Conservation (phyloP, 2,329 filamentous ascomycete species). For the Paraconiothyrium brasiliense region DNA sequence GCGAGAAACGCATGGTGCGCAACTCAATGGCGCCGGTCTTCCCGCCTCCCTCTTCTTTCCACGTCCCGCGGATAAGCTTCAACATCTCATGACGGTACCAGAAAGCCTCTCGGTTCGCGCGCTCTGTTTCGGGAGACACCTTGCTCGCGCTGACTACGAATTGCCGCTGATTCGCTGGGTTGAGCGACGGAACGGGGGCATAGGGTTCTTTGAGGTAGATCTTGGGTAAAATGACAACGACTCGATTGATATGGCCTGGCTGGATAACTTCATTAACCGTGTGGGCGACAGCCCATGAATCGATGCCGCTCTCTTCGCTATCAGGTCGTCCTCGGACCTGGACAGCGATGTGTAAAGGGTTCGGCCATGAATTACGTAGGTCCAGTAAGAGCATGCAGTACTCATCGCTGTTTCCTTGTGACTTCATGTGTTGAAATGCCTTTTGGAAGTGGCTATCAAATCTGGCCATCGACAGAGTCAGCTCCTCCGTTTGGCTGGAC, state of each 20-base stretch:
- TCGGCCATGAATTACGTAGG: conserved; percentile 89
- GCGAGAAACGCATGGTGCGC: conserved; percentile 75
- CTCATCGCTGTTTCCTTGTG: conserved; percentile 60
- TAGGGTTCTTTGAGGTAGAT: conserved; percentile 81
- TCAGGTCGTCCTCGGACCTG: conserved; percentile 49
- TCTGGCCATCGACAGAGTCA: conserved; percentile 24
- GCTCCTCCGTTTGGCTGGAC: conserved; percentile 49
- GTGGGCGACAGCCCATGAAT: conserved; percentile 33
- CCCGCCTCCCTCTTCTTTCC: conserved; percentile 67
- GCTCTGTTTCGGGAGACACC: conserved; percentile 80
- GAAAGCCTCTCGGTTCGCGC: conserved; percentile 81
- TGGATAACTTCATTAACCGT: conserved; percentile 59
- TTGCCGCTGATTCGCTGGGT: conserved; percentile 84
- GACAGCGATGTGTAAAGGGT: conserved; percentile 74
- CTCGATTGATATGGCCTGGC: conserved; percentile 71
- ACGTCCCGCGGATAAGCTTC: conserved; percentile 73
- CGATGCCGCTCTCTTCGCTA: conserved; percentile 15
- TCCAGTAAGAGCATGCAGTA: conserved; percentile 85
- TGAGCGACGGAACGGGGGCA: conserved; percentile 79
- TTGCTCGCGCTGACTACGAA: conserved; percentile 87
- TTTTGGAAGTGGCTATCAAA: conserved; percentile 56
- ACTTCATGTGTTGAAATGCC: conserved; percentile 54
- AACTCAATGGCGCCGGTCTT: conserved; percentile 78
- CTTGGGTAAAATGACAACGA: conserved; percentile 79
- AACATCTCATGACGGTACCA: conserved; percentile 90